phyloP scores from a whole-genome alignment of 257 asterid genomes.

The Paraleonurus japonicus region DNA sequence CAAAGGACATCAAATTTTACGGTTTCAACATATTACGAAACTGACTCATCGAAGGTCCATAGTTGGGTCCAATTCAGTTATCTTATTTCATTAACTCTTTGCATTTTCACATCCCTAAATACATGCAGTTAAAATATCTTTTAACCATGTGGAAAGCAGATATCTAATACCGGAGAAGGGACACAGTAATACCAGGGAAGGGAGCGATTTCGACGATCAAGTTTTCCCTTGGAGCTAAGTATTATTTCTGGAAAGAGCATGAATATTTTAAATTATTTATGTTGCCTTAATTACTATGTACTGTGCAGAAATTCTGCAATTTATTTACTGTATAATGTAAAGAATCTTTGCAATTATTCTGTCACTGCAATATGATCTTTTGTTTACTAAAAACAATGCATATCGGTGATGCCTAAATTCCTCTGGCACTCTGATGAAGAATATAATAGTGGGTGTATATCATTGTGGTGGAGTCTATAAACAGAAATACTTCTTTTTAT shows the following conservation, averaged over 20 bases:
- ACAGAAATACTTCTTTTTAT: constrained; percentile 1
- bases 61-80: constrained; percentile 1
- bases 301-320: not conserved
- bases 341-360: constrained; percentile 26
- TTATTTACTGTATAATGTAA: not conserved
- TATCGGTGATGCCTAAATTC: constrained; percentile 37
- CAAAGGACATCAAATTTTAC: constrained; percentile 12
- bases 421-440: constrained; percentile 32
- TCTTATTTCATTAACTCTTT: not conserved
- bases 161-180: not conserved
- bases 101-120: not conserved
- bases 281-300: not conserved
- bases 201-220: constrained; percentile 8
- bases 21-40: not conserved
- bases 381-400: constrained; percentile 36
- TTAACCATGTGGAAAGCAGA: not conserved
- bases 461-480: constrained; percentile 21
- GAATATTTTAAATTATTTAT: not conserved
- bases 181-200: not conserved
- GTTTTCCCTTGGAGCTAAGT: constrained; percentile 4
- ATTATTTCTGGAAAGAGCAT: not conserved
- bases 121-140: not conserved
- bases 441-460: constrained; percentile 38
- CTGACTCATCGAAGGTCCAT: constrained; percentile 1
- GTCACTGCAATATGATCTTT: constrained; percentile 27